phyloP scores from a whole-genome alignment of 345 rosid species.

The Draba incana region DNA sequence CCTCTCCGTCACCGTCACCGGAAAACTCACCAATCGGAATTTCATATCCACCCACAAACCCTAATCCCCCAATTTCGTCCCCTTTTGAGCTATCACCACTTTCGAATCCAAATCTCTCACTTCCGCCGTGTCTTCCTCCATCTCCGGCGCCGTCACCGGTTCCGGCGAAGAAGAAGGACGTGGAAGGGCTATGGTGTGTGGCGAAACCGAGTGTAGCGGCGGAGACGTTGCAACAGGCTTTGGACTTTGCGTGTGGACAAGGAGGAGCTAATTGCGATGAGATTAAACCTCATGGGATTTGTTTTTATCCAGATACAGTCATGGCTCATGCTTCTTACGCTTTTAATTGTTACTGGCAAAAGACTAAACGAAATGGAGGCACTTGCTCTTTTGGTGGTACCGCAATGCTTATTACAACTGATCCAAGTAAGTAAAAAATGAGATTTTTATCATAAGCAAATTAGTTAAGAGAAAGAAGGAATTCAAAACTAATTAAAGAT shows the following conservation, averaged over 20 bases:
- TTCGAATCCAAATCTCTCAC: constrained; percentile 39
- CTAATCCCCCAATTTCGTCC: constrained; percentile 28
- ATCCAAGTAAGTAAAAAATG: constrained; percentile 53
- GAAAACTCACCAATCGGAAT: constrained; percentile 49
- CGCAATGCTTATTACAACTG: constrained; percentile 69
- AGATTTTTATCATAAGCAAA: not conserved
- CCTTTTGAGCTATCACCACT: constrained; percentile 42
- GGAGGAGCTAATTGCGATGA: constrained; percentile 71
- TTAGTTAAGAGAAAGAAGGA: no score
- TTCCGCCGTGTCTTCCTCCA: constrained; percentile 44
- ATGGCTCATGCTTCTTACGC: constrained; percentile 80
- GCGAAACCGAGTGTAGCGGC: constrained; percentile 74
- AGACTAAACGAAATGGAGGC: constrained; percentile 62
- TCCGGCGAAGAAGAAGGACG: constrained; percentile 18
- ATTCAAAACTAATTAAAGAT: no score
- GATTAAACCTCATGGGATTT: constrained; percentile 58
- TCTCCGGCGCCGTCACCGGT: constrained; percentile 28
- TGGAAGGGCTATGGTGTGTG: constrained; percentile 70
- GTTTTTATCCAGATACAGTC: constrained; percentile 60
- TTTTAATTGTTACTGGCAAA: constrained; percentile 75
- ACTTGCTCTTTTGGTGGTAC: constrained; percentile 75
- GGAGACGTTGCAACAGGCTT: constrained; percentile 59
- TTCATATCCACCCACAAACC: constrained; percentile 58
- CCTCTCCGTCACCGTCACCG: constrained; percentile 59
- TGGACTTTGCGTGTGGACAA: constrained; percentile 76